Conservation (phyloP, 2,329 filamentous ascomycete species). For the Gaeumannomyces tritici region DNA sequence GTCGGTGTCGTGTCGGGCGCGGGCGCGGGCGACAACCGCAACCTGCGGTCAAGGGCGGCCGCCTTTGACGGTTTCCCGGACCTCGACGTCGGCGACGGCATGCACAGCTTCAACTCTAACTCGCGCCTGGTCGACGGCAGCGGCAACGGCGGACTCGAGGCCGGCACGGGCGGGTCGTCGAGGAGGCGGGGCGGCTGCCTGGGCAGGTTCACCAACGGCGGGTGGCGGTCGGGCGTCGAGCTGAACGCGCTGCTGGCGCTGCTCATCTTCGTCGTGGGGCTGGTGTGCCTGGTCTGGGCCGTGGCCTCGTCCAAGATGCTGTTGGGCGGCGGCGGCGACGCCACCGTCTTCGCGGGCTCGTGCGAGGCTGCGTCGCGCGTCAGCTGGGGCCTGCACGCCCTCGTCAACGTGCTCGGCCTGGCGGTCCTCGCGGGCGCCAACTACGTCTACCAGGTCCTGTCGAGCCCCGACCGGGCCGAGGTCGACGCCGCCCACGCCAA, state of each 20-base stretch:
- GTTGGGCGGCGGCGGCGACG: conserved; percentile 20
- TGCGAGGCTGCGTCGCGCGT: conserved; percentile 26
- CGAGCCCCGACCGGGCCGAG: conserved; percentile 41
- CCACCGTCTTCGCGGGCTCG: conserved; percentile 26
- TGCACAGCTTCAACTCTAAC: not conserved
- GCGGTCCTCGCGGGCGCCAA: conserved; percentile 38
- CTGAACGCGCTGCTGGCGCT: conserved; percentile 31
- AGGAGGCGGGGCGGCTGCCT: conserved; percentile 4
- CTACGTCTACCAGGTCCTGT: conserved; percentile 44
- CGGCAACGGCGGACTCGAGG: conserved; percentile 5
- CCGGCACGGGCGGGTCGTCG: not conserved
- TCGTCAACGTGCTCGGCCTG: conserved; percentile 32
- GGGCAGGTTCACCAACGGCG: conserved; percentile 14
- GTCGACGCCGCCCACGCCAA: conserved; percentile 34
- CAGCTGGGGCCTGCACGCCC: conserved; percentile 30
- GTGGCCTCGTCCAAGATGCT: conserved; percentile 12
- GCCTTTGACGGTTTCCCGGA: conserved; percentile 21
- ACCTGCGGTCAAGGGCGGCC: conserved; percentile 23
- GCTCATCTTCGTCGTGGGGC: conserved; percentile 24
- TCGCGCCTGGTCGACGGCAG: not conserved
- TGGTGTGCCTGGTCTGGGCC: conserved; percentile 25
- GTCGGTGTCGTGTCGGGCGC: conserved; percentile 20
- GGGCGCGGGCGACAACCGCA: conserved; percentile 15
- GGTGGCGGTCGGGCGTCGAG: conserved; percentile 39
- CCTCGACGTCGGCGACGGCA: conserved; percentile 8